phyloP scores from a whole-genome alignment of 1,139 yeast species.

The Yamadazyma dushanensis region DNA sequence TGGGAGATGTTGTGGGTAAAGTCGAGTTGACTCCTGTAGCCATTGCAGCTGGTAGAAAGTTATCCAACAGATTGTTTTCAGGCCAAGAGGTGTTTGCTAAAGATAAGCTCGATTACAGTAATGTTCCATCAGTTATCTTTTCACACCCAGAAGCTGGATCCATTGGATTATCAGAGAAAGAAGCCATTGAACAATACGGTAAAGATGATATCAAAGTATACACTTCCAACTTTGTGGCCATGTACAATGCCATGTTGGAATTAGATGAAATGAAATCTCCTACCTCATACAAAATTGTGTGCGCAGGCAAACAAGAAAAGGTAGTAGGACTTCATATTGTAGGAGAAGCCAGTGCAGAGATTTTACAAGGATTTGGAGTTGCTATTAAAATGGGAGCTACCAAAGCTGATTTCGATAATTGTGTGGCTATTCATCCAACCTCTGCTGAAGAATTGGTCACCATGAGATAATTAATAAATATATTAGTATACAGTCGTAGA shows the following conservation, averaged over 20 bases:
- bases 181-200: conserved; percentile 79
- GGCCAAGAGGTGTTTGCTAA: conserved; percentile 70
- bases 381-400: conserved; percentile 99
- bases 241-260: conserved; percentile 87
- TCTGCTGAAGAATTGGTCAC: conserved; percentile 98
- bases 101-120: conserved; percentile 76
- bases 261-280: conserved; percentile 74
- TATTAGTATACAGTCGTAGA: conserved; percentile 5
- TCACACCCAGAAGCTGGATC: conserved; percentile 98
- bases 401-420: conserved; percentile 87
- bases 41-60: conserved; percentile 95
- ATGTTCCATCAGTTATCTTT: conserved; percentile 89
- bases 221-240: conserved; percentile 79
- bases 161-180: conserved; percentile 78
- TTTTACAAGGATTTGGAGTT: conserved; percentile 96
- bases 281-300: conserved; percentile 79
- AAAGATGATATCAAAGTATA: conserved; percentile 78
- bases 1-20: conserved; percentile 92
- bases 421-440: conserved; percentile 98
- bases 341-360: conserved; percentile 89
- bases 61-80: conserved; percentile 81
- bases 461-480: conserved; percentile 44
- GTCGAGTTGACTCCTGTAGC: conserved; percentile 97
- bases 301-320: conserved; percentile 81
- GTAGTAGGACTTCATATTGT: conserved; percentile 93